phyloP scores from a whole-genome alignment of 257 asterid genomes.

The Asclepias syriaca region DNA sequence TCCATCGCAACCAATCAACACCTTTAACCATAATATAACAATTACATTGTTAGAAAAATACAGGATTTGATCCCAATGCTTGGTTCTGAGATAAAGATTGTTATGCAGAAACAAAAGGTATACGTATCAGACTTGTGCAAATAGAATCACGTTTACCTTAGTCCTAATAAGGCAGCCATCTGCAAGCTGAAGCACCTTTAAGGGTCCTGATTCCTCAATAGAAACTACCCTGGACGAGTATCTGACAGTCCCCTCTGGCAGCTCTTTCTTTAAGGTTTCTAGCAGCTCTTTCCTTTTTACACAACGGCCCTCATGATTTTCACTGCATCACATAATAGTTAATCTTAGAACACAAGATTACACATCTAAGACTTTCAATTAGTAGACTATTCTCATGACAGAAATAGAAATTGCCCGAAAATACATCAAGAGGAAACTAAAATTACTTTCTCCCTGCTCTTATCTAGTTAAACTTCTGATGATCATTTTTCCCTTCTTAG shows the following conservation, averaged over 20 bases:
- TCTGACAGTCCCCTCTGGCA: constrained; percentile 60
- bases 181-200: constrained; percentile 64
- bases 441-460: neutral
- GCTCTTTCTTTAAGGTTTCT: constrained; percentile 52
- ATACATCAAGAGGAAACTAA: neutral
- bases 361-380: neutral
- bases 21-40: constrained; percentile 27
- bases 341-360: constrained; percentile 9
- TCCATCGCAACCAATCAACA: constrained; percentile 82
- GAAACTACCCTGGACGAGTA: constrained; percentile 67
- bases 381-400: neutral
- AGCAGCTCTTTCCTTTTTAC: constrained; percentile 53
- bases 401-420: neutral
- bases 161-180: constrained; percentile 59
- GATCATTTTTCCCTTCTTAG: neutral
- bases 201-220: constrained; percentile 53
- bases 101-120: neutral
- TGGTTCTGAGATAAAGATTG: neutral
- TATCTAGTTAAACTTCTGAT: neutral
- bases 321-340: constrained; percentile 29
- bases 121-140: neutral
- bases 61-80: neutral
- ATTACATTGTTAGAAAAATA: neutral
- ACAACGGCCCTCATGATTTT: constrained; percentile 45
- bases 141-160: constrained; percentile 33